Percentiles rank a stretch among this genome's conserved stretches.
Conservation (phyloP, 495 filamentous ascomycete species). For the Tuber indicum region DNA sequence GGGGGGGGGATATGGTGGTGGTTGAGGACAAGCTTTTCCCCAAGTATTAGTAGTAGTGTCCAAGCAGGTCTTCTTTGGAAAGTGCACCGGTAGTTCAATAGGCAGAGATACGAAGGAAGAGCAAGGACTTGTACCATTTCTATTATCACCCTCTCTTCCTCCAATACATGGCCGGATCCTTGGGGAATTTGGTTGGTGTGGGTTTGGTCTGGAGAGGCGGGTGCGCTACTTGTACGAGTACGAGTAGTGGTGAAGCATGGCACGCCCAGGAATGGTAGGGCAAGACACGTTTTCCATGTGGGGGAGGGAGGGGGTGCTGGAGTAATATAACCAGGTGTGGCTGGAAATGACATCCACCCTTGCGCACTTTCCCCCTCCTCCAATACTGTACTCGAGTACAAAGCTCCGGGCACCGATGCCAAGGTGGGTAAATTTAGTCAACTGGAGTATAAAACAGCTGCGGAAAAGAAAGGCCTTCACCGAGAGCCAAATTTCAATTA, state of each 20-base stretch:
- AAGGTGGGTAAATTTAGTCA: background rate
- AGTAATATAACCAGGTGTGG: background rate
- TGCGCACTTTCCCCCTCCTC: background rate
- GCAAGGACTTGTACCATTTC: background rate
- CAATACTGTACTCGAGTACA: background rate
- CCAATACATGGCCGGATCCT: background rate
- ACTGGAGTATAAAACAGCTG: background rate
- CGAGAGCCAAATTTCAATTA: background rate
- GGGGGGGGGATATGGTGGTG: background rate
- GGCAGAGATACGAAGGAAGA: background rate
- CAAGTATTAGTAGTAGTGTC: background rate
- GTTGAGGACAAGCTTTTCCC: background rate
- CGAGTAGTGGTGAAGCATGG: background rate
- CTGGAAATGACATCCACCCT: background rate
- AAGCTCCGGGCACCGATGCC: background rate
- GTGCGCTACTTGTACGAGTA: background rate
- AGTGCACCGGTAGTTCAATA: background rate
- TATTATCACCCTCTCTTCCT: background rate
- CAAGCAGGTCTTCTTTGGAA: background rate
- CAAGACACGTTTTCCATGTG: background rate
- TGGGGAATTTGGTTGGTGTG: background rate
- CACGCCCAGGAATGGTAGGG: background rate
- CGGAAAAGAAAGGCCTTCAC: background rate
- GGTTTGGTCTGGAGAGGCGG: background rate
- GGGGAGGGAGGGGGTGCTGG: background rate